A percentile compares a stretch with the other conserved stretches of the same genome.
Conservation (phyloP, 2,329 filamentous ascomycete species). For the Raffaelea arxii region DNA sequence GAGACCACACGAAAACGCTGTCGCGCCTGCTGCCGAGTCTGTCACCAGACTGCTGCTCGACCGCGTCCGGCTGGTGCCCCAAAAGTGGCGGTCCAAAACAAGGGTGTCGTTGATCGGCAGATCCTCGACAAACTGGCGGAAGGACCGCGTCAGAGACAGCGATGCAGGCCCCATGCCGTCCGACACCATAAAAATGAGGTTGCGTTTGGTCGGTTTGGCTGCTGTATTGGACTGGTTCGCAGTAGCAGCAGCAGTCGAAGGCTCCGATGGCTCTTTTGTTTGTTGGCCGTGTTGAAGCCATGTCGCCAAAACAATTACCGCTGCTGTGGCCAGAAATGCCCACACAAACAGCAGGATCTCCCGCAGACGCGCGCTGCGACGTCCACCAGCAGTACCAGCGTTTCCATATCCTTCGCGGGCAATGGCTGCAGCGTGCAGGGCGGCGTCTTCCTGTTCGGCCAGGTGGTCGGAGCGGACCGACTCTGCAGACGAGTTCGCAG, state of each 20-base stretch:
- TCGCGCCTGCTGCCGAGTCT: conserved; percentile 93
- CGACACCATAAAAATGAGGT: conserved; percentile 97
- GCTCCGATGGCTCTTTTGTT: too few species aligned
- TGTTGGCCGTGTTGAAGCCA: conserved; percentile 61
- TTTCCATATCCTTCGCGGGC: too few species aligned
- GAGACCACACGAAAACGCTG: conserved; percentile 81
- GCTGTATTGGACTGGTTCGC: conserved; percentile 13
- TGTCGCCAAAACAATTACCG: conserved; percentile 73
- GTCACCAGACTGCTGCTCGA: conserved; percentile 81
- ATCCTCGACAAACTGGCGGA: conserved; percentile 65
- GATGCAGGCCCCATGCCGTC: conserved; percentile 97
- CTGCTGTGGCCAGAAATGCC: conserved; percentile 71
- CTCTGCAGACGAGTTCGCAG: conserved; percentile 18
- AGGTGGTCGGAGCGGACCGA: conserved; percentile 20
- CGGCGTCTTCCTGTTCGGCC: conserved; percentile 22
- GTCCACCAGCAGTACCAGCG: background rate
- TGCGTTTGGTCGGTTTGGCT: conserved; percentile 59
- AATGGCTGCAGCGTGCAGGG: conserved; percentile 17
- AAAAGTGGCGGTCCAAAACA: conserved; percentile 76
- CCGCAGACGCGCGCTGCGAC: conserved; percentile 36
- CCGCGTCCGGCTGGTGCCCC: conserved; percentile 80
- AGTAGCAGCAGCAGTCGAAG: too few species aligned
- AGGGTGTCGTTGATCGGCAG: conserved; percentile 69
- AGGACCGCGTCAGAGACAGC: conserved; percentile 76
- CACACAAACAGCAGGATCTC: conserved; percentile 72